Evolutionary conservation across 2,329 filamentous ascomycete species (phyloP).

Genomic region (Scedosporium dehoogii): DNA sequence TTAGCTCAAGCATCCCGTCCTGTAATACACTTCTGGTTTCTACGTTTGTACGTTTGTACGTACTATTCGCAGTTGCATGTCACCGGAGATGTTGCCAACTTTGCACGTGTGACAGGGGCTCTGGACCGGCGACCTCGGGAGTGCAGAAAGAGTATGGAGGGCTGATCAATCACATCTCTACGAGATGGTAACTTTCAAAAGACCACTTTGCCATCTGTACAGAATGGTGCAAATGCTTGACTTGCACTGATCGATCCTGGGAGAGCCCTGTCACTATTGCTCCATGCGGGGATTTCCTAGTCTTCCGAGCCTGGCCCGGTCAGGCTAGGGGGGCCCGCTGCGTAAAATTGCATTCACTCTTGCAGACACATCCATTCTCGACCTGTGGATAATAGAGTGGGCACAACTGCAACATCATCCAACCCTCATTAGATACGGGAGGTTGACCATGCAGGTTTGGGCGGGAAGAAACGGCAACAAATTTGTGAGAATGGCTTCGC

Average conservation of each 20-base stretch:
- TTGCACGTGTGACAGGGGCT: neutral
- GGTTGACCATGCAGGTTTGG: neutral
- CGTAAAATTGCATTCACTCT: neutral
- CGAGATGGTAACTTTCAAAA: no score
- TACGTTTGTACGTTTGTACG: no score
- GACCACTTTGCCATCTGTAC: no score
- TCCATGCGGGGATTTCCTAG: neutral
- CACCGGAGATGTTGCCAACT: neutral
- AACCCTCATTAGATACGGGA: neutral
- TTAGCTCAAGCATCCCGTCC: neutral
- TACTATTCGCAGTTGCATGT: neutral
- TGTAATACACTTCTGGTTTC: neutral
- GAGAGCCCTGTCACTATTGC: neutral
- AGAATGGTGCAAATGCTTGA: no score
- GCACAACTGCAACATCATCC: neutral
- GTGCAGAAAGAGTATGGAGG: no score
- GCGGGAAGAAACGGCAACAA: neutral
- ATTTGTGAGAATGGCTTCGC: neutral
- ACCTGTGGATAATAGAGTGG: neutral
- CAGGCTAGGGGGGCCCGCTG: neutral
- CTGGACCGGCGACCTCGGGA: no score
- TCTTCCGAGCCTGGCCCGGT: neutral
- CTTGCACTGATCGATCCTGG: neutral
- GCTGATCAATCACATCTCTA: neutral
- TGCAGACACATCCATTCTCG: neutral